Conservation (phyloP, 257 asterid species). For the Solanum megistacrolobum region DNA sequence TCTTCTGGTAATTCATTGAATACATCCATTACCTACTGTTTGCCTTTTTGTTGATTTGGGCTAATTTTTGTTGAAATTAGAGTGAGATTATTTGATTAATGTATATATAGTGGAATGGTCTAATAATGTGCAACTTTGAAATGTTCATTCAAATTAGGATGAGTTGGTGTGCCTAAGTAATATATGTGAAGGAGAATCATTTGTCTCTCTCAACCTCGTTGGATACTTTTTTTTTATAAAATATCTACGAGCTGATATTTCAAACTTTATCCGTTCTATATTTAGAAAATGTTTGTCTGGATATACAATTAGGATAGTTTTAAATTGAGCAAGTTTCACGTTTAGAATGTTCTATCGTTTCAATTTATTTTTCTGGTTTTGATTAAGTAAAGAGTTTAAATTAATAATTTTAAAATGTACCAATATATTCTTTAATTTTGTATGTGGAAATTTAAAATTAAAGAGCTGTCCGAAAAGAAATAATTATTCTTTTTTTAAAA, state of each 20-base stretch:
- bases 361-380: neutral
- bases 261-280: neutral
- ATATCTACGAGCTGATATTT: neutral
- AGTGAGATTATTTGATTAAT: neutral
- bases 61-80: neutral
- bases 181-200: neutral
- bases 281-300: neutral
- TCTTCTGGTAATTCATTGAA: constrained; percentile 15
- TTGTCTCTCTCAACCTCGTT: neutral
- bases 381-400: neutral
- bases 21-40: neutral
- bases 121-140: neutral
- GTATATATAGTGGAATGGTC: neutral
- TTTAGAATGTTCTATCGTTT: neutral
- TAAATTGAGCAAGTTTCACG: too few species aligned
- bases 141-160: neutral
- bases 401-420: too few species aligned
- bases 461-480: too few species aligned
- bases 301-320: neutral
- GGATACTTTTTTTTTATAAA: neutral
- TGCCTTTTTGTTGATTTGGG: neutral
- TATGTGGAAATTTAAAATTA: too few species aligned
- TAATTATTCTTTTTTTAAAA: too few species aligned
- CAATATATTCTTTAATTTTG: too few species aligned
- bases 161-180: neutral